A percentile compares a stretch with the other conserved stretches of the same genome.
phyloP scores from a whole-genome alignment of 2,329 filamentous ascomycete genomes.

The Fusarium austroafricanum region DNA sequence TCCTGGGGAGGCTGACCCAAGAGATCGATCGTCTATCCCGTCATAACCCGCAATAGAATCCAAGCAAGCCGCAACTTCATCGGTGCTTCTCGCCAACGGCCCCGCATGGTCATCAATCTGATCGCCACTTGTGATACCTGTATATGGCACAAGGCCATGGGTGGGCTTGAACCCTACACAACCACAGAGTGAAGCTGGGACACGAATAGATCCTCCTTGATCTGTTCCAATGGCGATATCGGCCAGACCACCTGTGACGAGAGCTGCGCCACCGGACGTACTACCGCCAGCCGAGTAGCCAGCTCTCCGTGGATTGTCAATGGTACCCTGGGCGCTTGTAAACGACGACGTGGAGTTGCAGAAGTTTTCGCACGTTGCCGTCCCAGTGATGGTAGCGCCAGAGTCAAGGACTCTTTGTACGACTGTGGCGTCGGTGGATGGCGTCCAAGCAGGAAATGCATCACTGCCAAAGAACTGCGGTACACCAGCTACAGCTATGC shows the following conservation, averaged over 20 bases:
- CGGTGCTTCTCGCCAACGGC: conserved; percentile 55
- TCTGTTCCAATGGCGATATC: conserved; percentile 62
- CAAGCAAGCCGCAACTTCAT: conserved; percentile 56
- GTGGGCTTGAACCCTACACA: conserved; percentile 64
- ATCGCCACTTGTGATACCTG: conserved; percentile 60
- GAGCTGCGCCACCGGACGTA: conserved; percentile 59
- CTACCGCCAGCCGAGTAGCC: conserved; percentile 64
- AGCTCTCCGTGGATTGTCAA: conserved; percentile 58
- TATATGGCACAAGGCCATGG: conserved; percentile 63
- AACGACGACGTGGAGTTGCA: conserved; percentile 62
- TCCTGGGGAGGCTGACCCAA: conserved; percentile 49
- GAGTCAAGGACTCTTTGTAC: conserved; percentile 63
- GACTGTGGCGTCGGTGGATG: conserved; percentile 64
- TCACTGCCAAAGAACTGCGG: conserved; percentile 65
- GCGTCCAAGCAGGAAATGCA: conserved; percentile 61
- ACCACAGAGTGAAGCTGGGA: conserved; percentile 56
- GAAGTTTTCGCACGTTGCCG: conserved; percentile 64
- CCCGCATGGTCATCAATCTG: conserved; percentile 64
- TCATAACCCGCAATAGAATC: conserved; percentile 62
- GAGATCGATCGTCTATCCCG: conserved; percentile 59
- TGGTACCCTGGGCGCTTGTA: conserved; percentile 58
- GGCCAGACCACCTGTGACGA: conserved; percentile 57
- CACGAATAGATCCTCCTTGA: conserved; percentile 60
- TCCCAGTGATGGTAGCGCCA: conserved; percentile 63
- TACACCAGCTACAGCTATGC: conserved; percentile 64